phyloP scores from a whole-genome alignment of 2,329 filamentous ascomycete genomes.

The Sporothrix brunneoviolacea region DNA sequence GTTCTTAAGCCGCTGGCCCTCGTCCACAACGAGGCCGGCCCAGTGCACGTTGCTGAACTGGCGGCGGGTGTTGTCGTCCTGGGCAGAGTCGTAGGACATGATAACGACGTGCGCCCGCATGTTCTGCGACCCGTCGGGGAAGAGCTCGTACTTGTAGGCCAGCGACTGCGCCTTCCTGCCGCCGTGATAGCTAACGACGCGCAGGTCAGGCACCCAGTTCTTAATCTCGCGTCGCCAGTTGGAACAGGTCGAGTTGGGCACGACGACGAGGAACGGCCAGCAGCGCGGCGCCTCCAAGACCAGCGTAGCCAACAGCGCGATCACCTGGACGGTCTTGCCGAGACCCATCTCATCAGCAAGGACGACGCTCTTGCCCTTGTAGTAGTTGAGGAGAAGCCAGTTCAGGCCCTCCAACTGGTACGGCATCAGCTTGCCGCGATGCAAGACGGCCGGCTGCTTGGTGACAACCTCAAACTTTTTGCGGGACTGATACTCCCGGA shows the following conservation, averaged over 20 bases:
- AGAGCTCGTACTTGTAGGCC: conserved; percentile 78
- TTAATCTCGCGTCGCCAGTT: conserved; percentile 98
- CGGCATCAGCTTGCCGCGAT: conserved; percentile 71
- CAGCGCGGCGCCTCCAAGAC: conserved; percentile 61
- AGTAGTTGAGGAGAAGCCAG: conserved; percentile 91
- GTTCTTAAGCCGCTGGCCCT: conserved; percentile 92
- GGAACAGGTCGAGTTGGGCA: conserved; percentile 91
- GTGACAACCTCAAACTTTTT: conserved; percentile 63
- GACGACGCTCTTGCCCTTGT: conserved; percentile 74
- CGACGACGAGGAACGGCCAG: conserved; percentile 89
- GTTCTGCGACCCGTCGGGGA: conserved; percentile 56
- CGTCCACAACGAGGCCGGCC: conserved; percentile 86
- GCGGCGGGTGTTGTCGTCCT: conserved; percentile 59
- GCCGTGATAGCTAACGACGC: conserved; percentile 91
- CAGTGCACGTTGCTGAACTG: conserved; percentile 70
- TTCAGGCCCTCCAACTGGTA: conserved; percentile 93
- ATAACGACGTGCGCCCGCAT: conserved; percentile 88
- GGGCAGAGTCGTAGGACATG: conserved; percentile 86
- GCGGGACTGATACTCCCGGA: conserved; percentile 56
- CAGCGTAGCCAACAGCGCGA: conserved; percentile 71
- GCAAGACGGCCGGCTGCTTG: conserved; percentile 65
- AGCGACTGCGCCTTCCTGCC: conserved; percentile 66
- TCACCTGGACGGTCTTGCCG: conserved; percentile 92
- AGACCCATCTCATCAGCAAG: conserved; percentile 97
- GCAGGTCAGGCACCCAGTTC: conserved; percentile 77